A percentile compares a stretch with the other conserved stretches of the same genome.
phyloP scores from a whole-genome alignment of 2,329 filamentous ascomycete species.

The Didymellaceae sp. region DNA sequence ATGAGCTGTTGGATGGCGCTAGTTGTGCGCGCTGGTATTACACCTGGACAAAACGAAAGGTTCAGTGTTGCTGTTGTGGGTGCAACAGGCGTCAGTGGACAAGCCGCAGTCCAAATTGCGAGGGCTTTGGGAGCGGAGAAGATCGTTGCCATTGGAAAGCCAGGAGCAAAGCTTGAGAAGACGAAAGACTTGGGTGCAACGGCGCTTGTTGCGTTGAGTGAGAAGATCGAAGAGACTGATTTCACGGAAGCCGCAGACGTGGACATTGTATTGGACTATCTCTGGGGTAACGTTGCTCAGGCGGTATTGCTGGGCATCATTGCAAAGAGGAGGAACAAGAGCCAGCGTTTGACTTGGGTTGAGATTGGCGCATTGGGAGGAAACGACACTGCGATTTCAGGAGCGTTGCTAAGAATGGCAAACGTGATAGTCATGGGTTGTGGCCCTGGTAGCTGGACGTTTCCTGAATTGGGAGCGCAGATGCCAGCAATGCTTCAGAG shows the following conservation, averaged over 20 bases:
- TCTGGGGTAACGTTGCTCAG: slow-evolving; percentile 54
- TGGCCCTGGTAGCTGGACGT: slow-evolving; percentile 5
- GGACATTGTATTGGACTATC: slow-evolving; percentile 64
- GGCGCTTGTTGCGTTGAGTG: slow-evolving; percentile 53
- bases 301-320: slow-evolving; percentile 17
- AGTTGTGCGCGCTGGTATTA: slow-evolving; percentile 49
- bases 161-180: slow-evolving; percentile 50
- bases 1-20: slow-evolving; percentile 66
- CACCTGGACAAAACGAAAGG: slow-evolving; percentile 42
- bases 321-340: slow-evolving; percentile 21
- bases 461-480: neutral
- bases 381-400: neutral
- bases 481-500: neutral
- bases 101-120: slow-evolving; percentile 58
- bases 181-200: slow-evolving; percentile 53
- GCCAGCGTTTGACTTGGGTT: slow-evolving; percentile 24
- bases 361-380: slow-evolving; percentile 26
- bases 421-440: slow-evolving; percentile 2
- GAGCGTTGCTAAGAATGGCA: neutral
- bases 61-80: slow-evolving; percentile 62
- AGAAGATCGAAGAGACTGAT: slow-evolving; percentile 58
- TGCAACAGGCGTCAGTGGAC: slow-evolving; percentile 61
- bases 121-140: slow-evolving; percentile 57
- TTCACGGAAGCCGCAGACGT: slow-evolving; percentile 55
- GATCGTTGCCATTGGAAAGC: slow-evolving; percentile 61